Percentiles rank a stretch among this genome's conserved stretches.
Conservation (phyloP, 208 protist genomes). For the Sergeia podlipaevii region DNA sequence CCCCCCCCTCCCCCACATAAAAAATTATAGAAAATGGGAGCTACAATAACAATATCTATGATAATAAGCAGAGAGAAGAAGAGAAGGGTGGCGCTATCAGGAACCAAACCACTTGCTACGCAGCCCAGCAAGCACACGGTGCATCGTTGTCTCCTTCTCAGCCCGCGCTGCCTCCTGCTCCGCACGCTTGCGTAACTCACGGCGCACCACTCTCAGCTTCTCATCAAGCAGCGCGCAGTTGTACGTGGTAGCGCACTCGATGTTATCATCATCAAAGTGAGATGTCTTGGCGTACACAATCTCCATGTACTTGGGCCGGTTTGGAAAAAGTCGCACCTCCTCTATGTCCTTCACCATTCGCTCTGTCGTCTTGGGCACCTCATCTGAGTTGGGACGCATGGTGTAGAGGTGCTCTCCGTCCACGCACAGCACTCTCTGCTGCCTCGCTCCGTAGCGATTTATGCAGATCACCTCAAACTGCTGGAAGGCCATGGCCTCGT, state of each 20-base stretch:
- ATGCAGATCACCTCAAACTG: constrained; percentile 86
- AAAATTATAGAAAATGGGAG: constrained; percentile 6
- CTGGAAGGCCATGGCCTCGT: constrained; percentile 74
- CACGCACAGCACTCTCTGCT: constrained; percentile 80
- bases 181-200: constrained; percentile 66
- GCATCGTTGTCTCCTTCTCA: constrained; percentile 16
- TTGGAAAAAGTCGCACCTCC: constrained; percentile 53
- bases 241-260: constrained; percentile 83
- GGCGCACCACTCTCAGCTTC: constrained; percentile 70
- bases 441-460: constrained; percentile 67
- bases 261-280: constrained; percentile 68
- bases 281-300: constrained; percentile 66
- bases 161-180: constrained; percentile 33
- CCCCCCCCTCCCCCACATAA: background rate
- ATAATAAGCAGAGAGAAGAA: too few species aligned
- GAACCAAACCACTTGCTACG: constrained; percentile 25
- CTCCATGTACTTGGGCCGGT: constrained; percentile 82
- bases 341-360: constrained; percentile 74
- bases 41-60: background rate
- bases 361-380: constrained; percentile 53
- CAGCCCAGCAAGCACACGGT: constrained; percentile 25
- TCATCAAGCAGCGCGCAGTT: constrained; percentile 81
- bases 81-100: background rate
- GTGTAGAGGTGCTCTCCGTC: constrained; percentile 83
- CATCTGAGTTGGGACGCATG: constrained; percentile 54